Base-by-base conservation (phyloP, 257 asterid species). In the Anisodus acutangulus region DNA sequence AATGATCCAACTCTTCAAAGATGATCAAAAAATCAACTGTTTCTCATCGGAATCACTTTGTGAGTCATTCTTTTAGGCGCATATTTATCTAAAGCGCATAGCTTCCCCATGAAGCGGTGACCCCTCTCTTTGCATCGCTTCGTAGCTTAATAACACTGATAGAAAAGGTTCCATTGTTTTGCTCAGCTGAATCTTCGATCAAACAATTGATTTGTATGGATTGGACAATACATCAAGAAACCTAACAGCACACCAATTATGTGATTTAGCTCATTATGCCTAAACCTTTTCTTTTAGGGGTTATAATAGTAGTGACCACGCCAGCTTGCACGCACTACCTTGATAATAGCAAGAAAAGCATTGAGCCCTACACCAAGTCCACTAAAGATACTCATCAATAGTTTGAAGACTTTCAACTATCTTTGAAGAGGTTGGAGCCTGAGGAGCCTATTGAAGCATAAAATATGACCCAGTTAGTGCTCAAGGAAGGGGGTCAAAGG, bases 291-390 rank as follows among this genome's bases (percentile, higher is more conserved):
- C 62, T 51, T 22, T 74, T 49, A 3, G 5, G 19, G n/a, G 62
- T 49, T 26, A 16, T 12, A 49, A 22, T 22, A 22, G 62, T 74
- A 47, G 43, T 26, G 19, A 47, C 11, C 62, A 74, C 49, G 62
- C 19, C 39, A 74, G 43, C 45, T 31, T 19, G 81, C 81, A 74
- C 19, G 11, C 59, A 74, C 45, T 49, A 49, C 62, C 22, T 68
- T 37, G 53, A 39, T 12, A 53, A 68, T 68, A 67, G 13, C 26
- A 68, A 51, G 37, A 15, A 68, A 68, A 39, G 26, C 39, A 68
- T 53, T 53, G 8, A 68, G 78, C 78, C 51, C 78, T 7, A 67
- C 74, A 67, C 74, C 74, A 67, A 67, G 78, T 35, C 53, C n/a
- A 5, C 6, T 7, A 68, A 16, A 68, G 3, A 39, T 16, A 13